phyloP scores from a whole-genome alignment of 257 asterid species.

The Nicotiana obtusifolia region DNA sequence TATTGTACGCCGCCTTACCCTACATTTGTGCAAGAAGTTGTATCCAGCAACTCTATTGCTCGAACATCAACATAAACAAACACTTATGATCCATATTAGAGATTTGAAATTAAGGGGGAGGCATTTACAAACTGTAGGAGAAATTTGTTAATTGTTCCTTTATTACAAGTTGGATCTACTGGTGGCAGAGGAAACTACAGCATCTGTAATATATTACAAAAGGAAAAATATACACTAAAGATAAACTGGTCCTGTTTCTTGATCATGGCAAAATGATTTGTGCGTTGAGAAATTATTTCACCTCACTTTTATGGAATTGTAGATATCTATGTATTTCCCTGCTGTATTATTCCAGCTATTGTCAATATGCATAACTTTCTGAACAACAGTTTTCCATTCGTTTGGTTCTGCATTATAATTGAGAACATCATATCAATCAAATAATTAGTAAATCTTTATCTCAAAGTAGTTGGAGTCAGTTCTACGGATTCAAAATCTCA shows the following conservation, averaged over 20 bases:
- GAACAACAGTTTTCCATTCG: slow-evolving; percentile 47
- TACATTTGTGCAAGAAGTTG: too few species aligned
- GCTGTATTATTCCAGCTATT: slow-evolving; percentile 82
- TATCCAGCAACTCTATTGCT: too few species aligned
- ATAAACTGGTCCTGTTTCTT: neutral
- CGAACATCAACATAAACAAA: neutral
- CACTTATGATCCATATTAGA: neutral
- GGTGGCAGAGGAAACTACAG: neutral
- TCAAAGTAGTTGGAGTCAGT: neutral
- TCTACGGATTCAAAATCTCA: neutral
- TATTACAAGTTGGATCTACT: neutral
- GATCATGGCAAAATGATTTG: neutral
- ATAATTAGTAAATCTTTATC: neutral
- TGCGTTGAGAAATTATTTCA: neutral
- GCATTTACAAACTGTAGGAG: neutral
- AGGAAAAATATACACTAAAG: neutral
- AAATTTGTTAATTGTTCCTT: neutral
- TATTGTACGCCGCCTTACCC: too few species aligned
- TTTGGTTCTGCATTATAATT: slow-evolving; percentile 46
- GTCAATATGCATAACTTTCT: slow-evolving; percentile 57
- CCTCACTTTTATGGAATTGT: slow-evolving; percentile 42
- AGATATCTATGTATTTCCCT: slow-evolving; percentile 65
- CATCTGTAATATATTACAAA: neutral
- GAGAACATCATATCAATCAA: neutral
- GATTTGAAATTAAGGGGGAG: neutral